These are phyloP conservation scores for Chaetomiaceae sp. DNA, from an alignment of 2,329 filamentous ascomycete species.

Conservation along the genomic window DNA sequence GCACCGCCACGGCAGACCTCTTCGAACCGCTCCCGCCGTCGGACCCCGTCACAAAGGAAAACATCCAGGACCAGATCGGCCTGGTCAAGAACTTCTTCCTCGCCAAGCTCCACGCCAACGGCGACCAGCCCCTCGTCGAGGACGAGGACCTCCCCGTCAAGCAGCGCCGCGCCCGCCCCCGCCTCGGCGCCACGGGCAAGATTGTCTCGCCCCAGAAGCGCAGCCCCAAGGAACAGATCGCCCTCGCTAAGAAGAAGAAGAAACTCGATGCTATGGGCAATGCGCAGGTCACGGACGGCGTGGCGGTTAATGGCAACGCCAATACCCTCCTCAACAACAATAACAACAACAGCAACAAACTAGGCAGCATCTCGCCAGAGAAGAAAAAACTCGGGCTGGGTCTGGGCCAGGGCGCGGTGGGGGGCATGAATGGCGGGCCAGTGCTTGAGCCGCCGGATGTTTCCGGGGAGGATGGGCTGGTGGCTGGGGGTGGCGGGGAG, in stretches of 20 bases:
- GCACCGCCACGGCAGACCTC: constrained; percentile 51
- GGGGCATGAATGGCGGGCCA: constrained; percentile 16
- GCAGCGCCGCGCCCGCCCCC: constrained; percentile 70
- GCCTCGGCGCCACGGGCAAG: constrained; percentile 69
- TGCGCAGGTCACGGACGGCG: constrained; percentile 48
- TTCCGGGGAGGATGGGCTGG: background rate
- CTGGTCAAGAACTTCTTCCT: constrained; percentile 89
- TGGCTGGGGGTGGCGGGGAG: constrained; percentile 19
- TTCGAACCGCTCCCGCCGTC: constrained; percentile 65
- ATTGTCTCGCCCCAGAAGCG: constrained; percentile 81
- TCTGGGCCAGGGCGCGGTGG: too few species aligned
- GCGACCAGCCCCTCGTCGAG: constrained; percentile 78
- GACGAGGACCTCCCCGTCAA: constrained; percentile 93
- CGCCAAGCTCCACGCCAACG: constrained; percentile 78
- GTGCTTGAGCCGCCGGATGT: constrained; percentile 21
- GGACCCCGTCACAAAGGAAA: constrained; percentile 74
- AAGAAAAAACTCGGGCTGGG: constrained; percentile 44
- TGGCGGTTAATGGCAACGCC: constrained; percentile 18
- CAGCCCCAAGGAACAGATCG: constrained; percentile 75
- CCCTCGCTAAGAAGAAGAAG: constrained; percentile 82
- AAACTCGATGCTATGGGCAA: constrained; percentile 52
- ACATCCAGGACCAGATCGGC: constrained; percentile 74
- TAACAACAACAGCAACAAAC: constrained; percentile 26
- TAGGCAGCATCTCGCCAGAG: constrained; percentile 33
- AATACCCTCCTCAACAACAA: constrained; percentile 12